These are phyloP conservation scores for Tricholoma sp. DNA, from an alignment of 768 basidiomycete species.

Conservation along the genomic window DNA sequence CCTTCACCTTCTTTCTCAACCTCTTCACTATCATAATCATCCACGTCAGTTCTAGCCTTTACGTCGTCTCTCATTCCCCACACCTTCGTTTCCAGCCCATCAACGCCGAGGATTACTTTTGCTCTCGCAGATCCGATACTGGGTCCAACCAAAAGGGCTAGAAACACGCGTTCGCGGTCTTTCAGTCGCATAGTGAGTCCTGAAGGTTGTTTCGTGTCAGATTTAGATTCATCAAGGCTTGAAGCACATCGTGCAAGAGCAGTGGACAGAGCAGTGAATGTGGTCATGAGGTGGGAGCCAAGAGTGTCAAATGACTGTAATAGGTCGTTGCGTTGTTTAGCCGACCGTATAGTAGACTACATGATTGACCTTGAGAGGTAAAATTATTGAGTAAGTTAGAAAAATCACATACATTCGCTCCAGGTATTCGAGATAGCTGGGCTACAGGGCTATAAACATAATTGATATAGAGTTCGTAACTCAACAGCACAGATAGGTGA, in stretches of 20 bases:
- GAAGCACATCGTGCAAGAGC: constrained; percentile 42
- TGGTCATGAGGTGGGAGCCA: constrained; percentile 67
- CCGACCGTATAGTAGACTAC: constrained; percentile 41
- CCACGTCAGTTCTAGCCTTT: constrained; percentile 10
- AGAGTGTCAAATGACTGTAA: constrained; percentile 66
- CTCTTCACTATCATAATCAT: constrained; percentile 20
- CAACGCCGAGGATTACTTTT: constrained; percentile 56
- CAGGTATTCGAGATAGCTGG: constrained; percentile 57
- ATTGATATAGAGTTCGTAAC: not conserved
- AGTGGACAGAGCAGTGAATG: constrained; percentile 67
- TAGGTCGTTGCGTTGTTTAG: constrained; percentile 58
- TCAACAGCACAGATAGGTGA: constrained; percentile 9
- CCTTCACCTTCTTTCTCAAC: constrained; percentile 20
- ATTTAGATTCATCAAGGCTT: not conserved
- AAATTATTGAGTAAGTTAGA: not conserved
- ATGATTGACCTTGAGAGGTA: not conserved
- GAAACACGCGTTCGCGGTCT: constrained; percentile 35
- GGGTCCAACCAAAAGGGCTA: constrained; percentile 65
- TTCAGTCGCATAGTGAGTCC: not conserved
- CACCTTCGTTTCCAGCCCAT: constrained; percentile 52
- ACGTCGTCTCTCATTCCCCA: constrained; percentile 32
- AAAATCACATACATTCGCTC: constrained; percentile 31
- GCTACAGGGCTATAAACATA: constrained; percentile 46
- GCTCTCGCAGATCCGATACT: constrained; percentile 57
- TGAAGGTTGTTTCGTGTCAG: not conserved